Evolutionary conservation across 306 rosid genomes (phyloP), one percentile per base, ranked within the genome.

Genomic region (Gynostemma pentaphyllum): DNA sequence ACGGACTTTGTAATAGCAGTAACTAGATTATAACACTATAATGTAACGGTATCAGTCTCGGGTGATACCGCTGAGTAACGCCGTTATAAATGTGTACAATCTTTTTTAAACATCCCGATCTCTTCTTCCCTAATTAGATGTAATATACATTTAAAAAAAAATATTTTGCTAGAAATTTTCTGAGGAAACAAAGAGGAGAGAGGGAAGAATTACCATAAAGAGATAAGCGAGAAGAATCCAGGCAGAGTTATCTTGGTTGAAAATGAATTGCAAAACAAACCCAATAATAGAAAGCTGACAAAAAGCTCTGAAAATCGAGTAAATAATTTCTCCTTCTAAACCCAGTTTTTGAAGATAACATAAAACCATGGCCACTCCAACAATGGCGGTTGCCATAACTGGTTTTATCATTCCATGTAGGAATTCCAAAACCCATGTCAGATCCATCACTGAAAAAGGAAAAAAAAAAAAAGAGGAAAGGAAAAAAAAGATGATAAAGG

Each of bases 141-240:
- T n/a, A n/a, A n/a, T n/a, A n/a, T n/a, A n/a, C n/a, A n/a, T n/a
- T n/a, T n/a, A n/a, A n/a, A n/a, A n/a, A n/a, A n/a, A n/a, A n/a
- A n/a, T n/a, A n/a, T n/a, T n/a, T n/a, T n/a, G n/a, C n/a, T n/a
- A n/a, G n/a, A n/a, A n/a, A n/a, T 41, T 72, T 66, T 59, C 69
- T 49, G 40, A 15, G 11, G 28, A 59, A 61, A 41, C 45, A 61
- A 74, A 61, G 23, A 26, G 26, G 2, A 1, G 9, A 6, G 14
- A 22, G 11, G 24, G 29, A 8, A 15, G 42, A 29, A 1, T 19
- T 47, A 92, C 99, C 96, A 92, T 92, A 80, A 92, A 92, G 63
- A 92, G 87, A 66, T 88, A 92, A 7, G 95, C 99, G 2, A 92
- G 78, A 36, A 88, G 26, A 81, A 92, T 92, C 99, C 99, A 88